Base-by-base conservation (phyloP, 495 filamentous ascomycete genomes). In the Immersiella caudata region DNA sequence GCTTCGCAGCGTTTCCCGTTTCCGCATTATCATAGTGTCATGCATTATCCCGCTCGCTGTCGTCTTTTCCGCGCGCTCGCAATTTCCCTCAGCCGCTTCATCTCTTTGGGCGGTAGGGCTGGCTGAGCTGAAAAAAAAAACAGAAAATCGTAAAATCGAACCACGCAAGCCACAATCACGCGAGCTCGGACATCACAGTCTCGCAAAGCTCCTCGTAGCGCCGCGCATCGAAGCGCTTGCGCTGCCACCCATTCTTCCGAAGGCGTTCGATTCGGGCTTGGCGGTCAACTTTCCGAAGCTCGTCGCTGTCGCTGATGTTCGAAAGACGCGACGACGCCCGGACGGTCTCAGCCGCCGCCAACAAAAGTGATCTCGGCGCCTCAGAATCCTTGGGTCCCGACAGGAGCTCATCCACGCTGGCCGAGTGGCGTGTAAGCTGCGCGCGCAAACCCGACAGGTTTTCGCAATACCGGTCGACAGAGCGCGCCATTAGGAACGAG, bases 191-290 rank as follows among this genome's bases (percentile, higher is more conserved):
- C 64, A 85, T 65, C 7, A 79, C 83, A 20, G 74, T 72, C 67
- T 84, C 82, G 60, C 82, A 81, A 4, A 86, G 71, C 51, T 73
- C 76, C 66, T 82, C 79, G 67, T 86, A 86, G 61, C 79, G 75
- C 58, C 74, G 71, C 5, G 68, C 70, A 67, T 85, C 80, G 60
- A 86, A 86, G 9, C 83, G 76, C 67, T 81, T 78, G n/a, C 83
- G 74, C 58, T 78, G 76, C 82, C 82, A 85, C 8, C 81, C 81
- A 51, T 58, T 70, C 40, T 74, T 77, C 35, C 80, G 78, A 18
- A 85, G 71, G 9, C 81, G 75, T 73, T 82, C 79, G 65, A 85
- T 84, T 49, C 81, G 72, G 8, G 78, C 76, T 56, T 73, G 72
- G 21, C 81, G 67, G 58, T 80, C 78, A 0, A 69, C 51, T 6